These are phyloP conservation scores for Ganoderma sinense DNA, from an alignment of 1,284 basidiomycete species.

Conservation along the genomic window DNA sequence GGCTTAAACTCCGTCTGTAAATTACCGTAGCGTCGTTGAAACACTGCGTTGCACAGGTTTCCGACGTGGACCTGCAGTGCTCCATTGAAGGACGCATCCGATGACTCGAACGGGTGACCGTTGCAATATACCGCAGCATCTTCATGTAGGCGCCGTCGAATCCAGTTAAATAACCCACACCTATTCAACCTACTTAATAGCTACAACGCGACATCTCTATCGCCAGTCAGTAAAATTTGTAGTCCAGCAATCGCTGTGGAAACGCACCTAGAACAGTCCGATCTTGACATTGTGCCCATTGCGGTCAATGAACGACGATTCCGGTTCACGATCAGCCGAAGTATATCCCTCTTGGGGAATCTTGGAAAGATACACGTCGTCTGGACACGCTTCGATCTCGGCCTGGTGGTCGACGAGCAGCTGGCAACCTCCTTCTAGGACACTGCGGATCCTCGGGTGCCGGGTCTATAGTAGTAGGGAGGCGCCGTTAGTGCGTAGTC, in stretches of 20 bases:
- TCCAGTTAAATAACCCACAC: background rate
- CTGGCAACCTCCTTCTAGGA: constrained; percentile 1
- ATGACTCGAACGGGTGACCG: background rate
- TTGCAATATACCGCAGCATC: background rate
- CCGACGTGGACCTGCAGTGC: background rate
- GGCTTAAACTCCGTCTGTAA: background rate
- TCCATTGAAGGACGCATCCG: background rate
- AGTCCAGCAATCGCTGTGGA: too few relatives aligned
- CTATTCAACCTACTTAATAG: background rate
- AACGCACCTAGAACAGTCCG: background rate
- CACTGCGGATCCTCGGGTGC: background rate
- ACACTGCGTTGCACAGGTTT: background rate
- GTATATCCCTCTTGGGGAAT: constrained; percentile 8
- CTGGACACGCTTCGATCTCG: constrained; percentile 11
- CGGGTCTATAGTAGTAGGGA: background rate
- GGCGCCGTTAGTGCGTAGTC: background rate
- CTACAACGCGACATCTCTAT: background rate
- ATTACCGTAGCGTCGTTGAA: background rate
- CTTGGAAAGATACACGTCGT: constrained; percentile 10
- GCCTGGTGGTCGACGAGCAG: constrained; percentile 3
- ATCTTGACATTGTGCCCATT: background rate
- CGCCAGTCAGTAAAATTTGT: too few relatives aligned
- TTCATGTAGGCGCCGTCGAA: background rate
- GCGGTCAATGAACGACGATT: background rate
- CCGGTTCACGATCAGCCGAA: background rate